These are phyloP conservation scores for Esteya vermicola DNA, from an alignment of 2,329 filamentous ascomycete species.

Conservation along the genomic window DNA sequence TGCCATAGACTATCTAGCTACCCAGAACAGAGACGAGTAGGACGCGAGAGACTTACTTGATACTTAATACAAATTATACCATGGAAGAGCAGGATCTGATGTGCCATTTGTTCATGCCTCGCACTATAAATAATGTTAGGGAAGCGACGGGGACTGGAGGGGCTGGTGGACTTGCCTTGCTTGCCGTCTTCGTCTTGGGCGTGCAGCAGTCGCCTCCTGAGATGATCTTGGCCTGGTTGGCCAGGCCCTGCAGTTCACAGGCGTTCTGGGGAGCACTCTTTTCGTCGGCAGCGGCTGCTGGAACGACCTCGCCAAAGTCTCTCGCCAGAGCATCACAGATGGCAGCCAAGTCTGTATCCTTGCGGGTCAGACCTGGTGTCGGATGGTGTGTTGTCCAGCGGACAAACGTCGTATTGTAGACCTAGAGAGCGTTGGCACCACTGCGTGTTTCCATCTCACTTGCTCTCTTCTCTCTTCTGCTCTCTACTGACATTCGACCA, in stretches of 20 bases:
- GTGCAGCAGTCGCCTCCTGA: conserved; percentile 41
- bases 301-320: conserved; percentile 37
- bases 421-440: conserved; percentile 33
- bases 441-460: neutral
- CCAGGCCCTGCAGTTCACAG: conserved; percentile 27
- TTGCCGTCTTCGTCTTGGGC: conserved; percentile 21
- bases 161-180: neutral
- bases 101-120: too few species aligned
- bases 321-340: conserved; percentile 46
- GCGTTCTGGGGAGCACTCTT: too few species aligned
- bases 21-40: too few species aligned
- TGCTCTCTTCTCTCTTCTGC: neutral
- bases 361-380: conserved; percentile 41
- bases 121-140: too few species aligned
- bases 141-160: too few species aligned
- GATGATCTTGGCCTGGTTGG: conserved; percentile 27
- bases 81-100: too few species aligned
- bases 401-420: conserved; percentile 57
- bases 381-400: conserved; percentile 62
- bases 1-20: too few species aligned
- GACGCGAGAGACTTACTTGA: too few species aligned
- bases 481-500: conserved; percentile 51
- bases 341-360: conserved; percentile 47
- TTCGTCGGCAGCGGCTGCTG: neutral
- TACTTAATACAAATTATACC: too few species aligned